Evolutionary conservation across 768 basidiomycete genomes (phyloP).

Genomic region (Lactarius psammicola): DNA sequence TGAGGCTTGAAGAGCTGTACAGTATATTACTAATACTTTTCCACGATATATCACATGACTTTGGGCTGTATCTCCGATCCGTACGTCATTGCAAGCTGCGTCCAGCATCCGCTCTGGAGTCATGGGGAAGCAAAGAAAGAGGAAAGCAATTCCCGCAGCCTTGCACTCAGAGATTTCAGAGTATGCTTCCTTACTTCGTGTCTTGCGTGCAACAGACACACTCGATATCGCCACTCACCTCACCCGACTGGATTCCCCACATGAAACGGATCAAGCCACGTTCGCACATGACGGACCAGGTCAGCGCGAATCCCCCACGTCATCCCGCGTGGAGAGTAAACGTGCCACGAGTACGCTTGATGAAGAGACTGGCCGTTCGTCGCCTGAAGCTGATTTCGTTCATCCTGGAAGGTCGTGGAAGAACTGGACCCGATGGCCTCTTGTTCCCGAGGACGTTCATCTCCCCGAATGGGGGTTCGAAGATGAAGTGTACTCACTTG

Average conservation of each 20-base stretch:
- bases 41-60: conserved; percentile 26
- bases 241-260: conserved; percentile 25
- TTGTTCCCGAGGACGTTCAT: conserved; percentile 56
- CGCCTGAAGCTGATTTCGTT: conserved; percentile 1
- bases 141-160: conserved; percentile 47
- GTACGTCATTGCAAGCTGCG: background rate
- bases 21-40: conserved; percentile 35
- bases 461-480: conserved; percentile 68
- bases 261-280: background rate
- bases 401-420: conserved; percentile 37
- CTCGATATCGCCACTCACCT: conserved; percentile 60
- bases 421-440: conserved; percentile 76
- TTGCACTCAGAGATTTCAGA: conserved; percentile 66
- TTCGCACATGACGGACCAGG: conserved; percentile 17
- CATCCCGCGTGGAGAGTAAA: conserved; percentile 12
- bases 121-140: conserved; percentile 44
- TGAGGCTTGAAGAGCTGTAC: conserved; percentile 39
- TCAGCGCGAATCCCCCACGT: background rate
- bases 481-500: conserved; percentile 61
- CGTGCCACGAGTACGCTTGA: conserved; percentile 7
- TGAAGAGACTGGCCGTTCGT: conserved; percentile 1
- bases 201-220: conserved; percentile 54
- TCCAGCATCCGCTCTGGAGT: background rate
- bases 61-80: background rate
- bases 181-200: conserved; percentile 64